Base-by-base conservation (phyloP, 768 basidiomycete genomes). In the Rhizopogon salebrosus region DNA sequence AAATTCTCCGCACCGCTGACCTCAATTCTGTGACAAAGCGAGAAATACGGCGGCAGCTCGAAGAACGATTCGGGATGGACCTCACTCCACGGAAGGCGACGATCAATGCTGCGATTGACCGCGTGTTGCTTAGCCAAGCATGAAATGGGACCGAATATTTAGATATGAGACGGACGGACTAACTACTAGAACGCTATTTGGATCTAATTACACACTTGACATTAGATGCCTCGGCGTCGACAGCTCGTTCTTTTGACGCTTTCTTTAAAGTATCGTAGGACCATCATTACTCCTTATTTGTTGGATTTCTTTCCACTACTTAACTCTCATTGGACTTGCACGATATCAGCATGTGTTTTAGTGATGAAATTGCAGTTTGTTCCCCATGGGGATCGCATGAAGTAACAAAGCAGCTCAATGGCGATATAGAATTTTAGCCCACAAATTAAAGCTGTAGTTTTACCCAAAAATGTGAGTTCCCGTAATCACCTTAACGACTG, bases 1-100 rank as follows among this genome's bases (percentile, higher is more conserved):
- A 83, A 16, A 77, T 97, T 37, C 73, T 98, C 49, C 79, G 78
- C 16, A 70, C 75, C 13, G 92, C 92, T 1, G 92, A 98, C 70
- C 75, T 99, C 48, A 92, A 93, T 64, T 83, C 83, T 10, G 78
- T 97, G 53, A 98, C 95, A 48, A 98, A 98, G 75, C 84, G 95
- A 60, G 89, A 87, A 60, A 86, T 99, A 48, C 80, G 95, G 36
- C 77, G 84, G 52, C 82, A 84, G 62, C 74, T 99, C 34, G 95
- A 98, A 70, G 83, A 83, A 54, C 79, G 78, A 55, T 97, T 87
- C 64, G 87, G 86, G 31, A 82, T 85, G 73, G 89, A 89, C 65
- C 70, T 98, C 53, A 80, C 82, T 11, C 58, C 81, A 22, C 80
- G 85, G 52, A 91, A 93, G 69, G 72, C 74, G 24, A 75, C 76